Conservation (phyloP, 2,329 filamentous ascomycete genomes). For the Trichoderma semiorbis region DNA sequence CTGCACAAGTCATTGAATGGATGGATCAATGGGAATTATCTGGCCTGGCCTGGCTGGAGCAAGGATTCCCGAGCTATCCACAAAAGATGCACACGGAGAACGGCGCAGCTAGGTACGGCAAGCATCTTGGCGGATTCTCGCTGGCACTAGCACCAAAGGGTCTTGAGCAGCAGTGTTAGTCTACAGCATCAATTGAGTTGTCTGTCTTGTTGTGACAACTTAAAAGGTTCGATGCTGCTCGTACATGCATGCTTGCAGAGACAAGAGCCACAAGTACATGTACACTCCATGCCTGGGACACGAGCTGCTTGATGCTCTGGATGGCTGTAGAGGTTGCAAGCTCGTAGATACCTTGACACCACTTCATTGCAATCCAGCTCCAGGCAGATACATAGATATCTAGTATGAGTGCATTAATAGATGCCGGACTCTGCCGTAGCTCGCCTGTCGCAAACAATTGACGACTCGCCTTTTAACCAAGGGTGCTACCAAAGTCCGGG, state of each 20-base stretch:
- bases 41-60: neutral
- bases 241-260: neutral
- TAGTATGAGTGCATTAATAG: neutral
- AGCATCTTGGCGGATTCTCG: neutral
- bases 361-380: neutral
- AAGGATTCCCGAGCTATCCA: neutral
- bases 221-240: neutral
- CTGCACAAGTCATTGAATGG: neutral
- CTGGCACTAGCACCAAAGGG: neutral
- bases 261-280: neutral
- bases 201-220: neutral
- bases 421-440: neutral
- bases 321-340: neutral
- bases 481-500: neutral
- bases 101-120: neutral
- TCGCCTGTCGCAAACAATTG: conserved; percentile 13
- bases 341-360: neutral
- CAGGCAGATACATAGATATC: neutral
- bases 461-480: neutral
- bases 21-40: neutral
- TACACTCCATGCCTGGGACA: neutral
- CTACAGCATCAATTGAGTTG: neutral
- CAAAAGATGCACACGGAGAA: neutral
- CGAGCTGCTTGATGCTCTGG: neutral
- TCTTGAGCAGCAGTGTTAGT: conserved; percentile 1